Evolutionary conservation across 352 stramenopile species (phyloP).

Genomic region (Globisporangium camurandrum): DNA sequence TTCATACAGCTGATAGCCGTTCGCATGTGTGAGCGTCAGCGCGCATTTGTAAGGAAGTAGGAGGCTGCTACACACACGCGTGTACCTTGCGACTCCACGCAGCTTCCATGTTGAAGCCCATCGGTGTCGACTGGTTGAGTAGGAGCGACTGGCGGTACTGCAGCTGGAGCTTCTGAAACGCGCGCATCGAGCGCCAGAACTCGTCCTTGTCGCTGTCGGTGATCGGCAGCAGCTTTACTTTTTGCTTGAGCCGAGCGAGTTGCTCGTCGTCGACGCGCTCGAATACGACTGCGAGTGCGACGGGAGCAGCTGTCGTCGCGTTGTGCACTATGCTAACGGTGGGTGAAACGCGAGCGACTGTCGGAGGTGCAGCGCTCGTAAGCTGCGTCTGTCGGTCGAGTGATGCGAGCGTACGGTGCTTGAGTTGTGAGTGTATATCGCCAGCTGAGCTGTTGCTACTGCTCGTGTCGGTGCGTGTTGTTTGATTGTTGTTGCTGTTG

Average conservation of each 20-base stretch:
- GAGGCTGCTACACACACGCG: too few relatives aligned
- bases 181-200: constrained; percentile 40
- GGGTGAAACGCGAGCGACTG: background rate
- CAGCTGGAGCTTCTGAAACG: constrained; percentile 34
- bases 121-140: constrained; percentile 26
- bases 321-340: background rate
- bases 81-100: constrained; percentile 46
- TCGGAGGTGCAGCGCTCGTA: background rate
- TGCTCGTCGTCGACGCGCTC: constrained; percentile 20
- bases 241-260: constrained; percentile 38
- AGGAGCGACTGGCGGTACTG: constrained; percentile 21
- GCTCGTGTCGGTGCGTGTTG: background rate
- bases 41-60: too few relatives aligned
- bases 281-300: background rate
- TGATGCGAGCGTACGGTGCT: constrained; percentile 2
- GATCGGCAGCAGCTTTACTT: constrained; percentile 28
- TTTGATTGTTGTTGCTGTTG: background rate
- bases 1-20: constrained; percentile 27
- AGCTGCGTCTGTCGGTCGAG: background rate
- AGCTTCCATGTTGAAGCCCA: constrained; percentile 53
- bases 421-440: background rate
- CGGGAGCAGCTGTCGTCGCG: background rate
- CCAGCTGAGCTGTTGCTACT: background rate
- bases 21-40: background rate
- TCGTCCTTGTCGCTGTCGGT: constrained; percentile 25